A percentile compares a stretch with the other conserved stretches of the same genome.
Evolutionary conservation across 495 filamentous ascomycete species (phyloP).

Genomic region (Tirmania nivea): DNA sequence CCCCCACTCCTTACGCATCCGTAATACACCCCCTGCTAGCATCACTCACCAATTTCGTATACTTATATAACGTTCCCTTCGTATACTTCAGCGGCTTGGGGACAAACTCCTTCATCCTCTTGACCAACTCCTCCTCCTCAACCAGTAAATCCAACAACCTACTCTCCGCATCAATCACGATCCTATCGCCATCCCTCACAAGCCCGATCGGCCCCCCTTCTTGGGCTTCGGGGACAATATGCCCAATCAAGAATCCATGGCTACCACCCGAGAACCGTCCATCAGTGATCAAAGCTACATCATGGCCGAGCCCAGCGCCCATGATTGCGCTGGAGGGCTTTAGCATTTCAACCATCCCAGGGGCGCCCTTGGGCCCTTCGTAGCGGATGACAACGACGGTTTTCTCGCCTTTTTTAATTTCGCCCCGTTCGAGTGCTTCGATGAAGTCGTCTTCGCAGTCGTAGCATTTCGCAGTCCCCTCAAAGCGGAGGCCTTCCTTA

Average conservation of each 20-base stretch:
- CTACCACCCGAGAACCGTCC: constrained; percentile 56
- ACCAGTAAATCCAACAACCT: constrained; percentile 38
- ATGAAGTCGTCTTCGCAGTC: constrained; percentile 70
- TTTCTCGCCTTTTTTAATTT: constrained; percentile 92
- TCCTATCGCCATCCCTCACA: constrained; percentile 43
- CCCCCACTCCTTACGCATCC: constrained; percentile 26
- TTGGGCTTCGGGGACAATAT: constrained; percentile 80
- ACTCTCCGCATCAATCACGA: constrained; percentile 51
- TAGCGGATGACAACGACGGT: constrained; percentile 95
- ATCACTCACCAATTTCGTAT: constrained; percentile 45
- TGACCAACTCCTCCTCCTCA: constrained; percentile 38
- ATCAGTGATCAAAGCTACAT: constrained; percentile 62
- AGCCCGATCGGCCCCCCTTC: constrained; percentile 27
- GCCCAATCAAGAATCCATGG: constrained; percentile 65
- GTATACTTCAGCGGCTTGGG: constrained; percentile 44
- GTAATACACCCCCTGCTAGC: constrained; percentile 67
- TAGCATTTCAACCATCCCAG: constrained; percentile 75
- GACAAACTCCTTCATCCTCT: constrained; percentile 40
- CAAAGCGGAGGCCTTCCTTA: constrained; percentile 82
- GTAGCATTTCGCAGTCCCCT: constrained; percentile 70
- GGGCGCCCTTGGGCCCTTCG: constrained; percentile 64
- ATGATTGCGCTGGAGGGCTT: constrained; percentile 68
- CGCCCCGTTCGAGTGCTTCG: constrained; percentile 49
- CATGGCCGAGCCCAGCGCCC: constrained; percentile 63
- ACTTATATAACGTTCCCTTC: constrained; percentile 59